These are phyloP conservation scores for Taphrina pruni DNA, from an alignment of 1,139 yeast genomes.

Conservation along the genomic window DNA sequence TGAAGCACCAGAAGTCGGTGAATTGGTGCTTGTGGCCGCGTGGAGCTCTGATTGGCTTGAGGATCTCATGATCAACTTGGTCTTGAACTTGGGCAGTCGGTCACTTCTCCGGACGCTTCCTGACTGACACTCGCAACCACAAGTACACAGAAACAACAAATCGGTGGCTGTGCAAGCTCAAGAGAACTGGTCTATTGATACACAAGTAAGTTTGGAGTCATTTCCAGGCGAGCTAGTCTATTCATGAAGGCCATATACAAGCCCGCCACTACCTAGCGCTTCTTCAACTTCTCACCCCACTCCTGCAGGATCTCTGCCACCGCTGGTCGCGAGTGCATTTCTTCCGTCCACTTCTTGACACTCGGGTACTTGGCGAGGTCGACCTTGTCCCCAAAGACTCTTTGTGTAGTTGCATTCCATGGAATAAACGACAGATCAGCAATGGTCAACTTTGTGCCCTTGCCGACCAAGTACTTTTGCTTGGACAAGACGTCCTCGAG, in stretches of 20 bases:
- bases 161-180: too few relatives aligned
- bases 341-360: constrained; percentile 34
- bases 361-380: constrained; percentile 28
- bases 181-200: too few relatives aligned
- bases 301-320: constrained; percentile 23
- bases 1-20: neutral
- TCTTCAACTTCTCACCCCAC: constrained; percentile 23
- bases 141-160: neutral
- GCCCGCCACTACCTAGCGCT: neutral
- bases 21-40: constrained; percentile 16
- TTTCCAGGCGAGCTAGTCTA: neutral
- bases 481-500: constrained; percentile 95
- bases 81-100: neutral
- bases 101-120: neutral
- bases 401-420: constrained; percentile 34
- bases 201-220: too few relatives aligned
- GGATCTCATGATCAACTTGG: too few relatives aligned
- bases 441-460: constrained; percentile 39
- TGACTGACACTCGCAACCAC: neutral
- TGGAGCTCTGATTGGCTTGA: constrained; percentile 6
- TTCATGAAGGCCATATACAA: neutral
- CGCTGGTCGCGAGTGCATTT: constrained; percentile 26
- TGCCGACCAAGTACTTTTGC: constrained; percentile 66
- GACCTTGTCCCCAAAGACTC: constrained; percentile 34
- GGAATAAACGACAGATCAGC: constrained; percentile 43